Evolutionary conservation across 163 green algal genomes (phyloP), one percentile per base, ranked within the genome.

Genomic region (Scenedesmus sp.): DNA sequence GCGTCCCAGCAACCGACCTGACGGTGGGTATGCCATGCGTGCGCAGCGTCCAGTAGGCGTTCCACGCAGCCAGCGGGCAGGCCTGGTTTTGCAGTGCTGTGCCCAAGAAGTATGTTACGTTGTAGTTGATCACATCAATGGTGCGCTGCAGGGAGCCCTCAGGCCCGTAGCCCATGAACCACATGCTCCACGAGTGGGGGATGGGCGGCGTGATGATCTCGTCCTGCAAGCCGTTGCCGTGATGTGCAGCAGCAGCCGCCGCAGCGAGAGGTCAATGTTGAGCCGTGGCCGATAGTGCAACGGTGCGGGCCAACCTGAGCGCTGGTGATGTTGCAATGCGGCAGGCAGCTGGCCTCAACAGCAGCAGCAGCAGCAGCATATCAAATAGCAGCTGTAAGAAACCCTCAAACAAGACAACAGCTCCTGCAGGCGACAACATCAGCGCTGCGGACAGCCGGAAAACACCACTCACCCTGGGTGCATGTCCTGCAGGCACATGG

Each of bases 181-280:
- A 91, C 87, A 88, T 88, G 59, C 56, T 79, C 87, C 87, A 91
- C 20, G 79, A 83, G 10, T 85, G 42, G 44, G 87, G 87, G 79
- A 91, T 73, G 44, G 87, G 87, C 1, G 87, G 87, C 15, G 87
- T 91, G 42, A 91, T 83, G 49, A 91, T 35, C 81, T 91, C 87
- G 59, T 91, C 87, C 79, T 88, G 79, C n/a, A 72, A 10, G 26
- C n/a, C 9, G 49, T 56, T 56, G 49, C 49, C 7, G 10, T 56
- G 7, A 10, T 7, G 49, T 56, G 49, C 49, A 56, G 49, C 49
- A 56, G 10, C 49, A 56, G 49, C 49, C 49, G 10, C n/a, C n/a
- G n/a, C n/a, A n/a, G n/a, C n/a, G n/a, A n/a, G n/a, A n/a, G n/a
- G n/a, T n/a, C n/a, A n/a, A n/a, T n/a, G n/a, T n/a, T n/a, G n/a